Base-by-base conservation (phyloP, 2,329 filamentous ascomycete species). In the Septoria petroselini region DNA sequence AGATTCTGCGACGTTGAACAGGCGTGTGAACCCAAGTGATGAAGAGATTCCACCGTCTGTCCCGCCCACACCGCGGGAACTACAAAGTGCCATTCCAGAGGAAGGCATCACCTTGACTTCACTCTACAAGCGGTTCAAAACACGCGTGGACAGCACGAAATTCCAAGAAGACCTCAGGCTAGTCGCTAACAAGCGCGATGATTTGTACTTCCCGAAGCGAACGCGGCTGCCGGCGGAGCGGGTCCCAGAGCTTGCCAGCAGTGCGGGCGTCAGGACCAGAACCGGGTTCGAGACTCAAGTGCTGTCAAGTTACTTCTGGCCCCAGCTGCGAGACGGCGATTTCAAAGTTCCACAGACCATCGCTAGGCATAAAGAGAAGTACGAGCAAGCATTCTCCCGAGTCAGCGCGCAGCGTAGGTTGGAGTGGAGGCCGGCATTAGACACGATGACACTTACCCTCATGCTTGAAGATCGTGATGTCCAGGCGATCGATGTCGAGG, bases 221-320 rank as follows among this genome's bases (percentile, higher is more conserved):
- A 59, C 55, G 4, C 43, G 59, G 11, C 41, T 63, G 6, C 61
- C 38, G 44, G 57, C 41, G 55, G 62, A 44, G 30, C 48, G 29
- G 27, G 41, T 54, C 6, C 39, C 30, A 15, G 35, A 52, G 38
- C 29, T 48, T 18, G 39, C 25, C n/a, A 33, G 9, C 12, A 11
- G 15, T 1, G 33, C 31, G 6, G n/a, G 18, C 12, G 37, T 29
- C n/a, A 48, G 44, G 15, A 21, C 12, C 18, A 40, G 14, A 21
- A 41, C 48, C 8, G 23, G 50, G 11, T 59, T 62, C 46, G 51
- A 59, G 15, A 51, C 54, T 23, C 91, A 93, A 65, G 91, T 97
- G 43, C 75, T 97, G 4, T 96, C 91, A 0, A 82, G 90, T 17
- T 83, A 95, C 54, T 98, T 94, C 74, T 98, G 93, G 93, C 93